Evolutionary conservation across 176 grass and related monocot species (phyloP).

Genomic region (Cymbopogon citratus): DNA sequence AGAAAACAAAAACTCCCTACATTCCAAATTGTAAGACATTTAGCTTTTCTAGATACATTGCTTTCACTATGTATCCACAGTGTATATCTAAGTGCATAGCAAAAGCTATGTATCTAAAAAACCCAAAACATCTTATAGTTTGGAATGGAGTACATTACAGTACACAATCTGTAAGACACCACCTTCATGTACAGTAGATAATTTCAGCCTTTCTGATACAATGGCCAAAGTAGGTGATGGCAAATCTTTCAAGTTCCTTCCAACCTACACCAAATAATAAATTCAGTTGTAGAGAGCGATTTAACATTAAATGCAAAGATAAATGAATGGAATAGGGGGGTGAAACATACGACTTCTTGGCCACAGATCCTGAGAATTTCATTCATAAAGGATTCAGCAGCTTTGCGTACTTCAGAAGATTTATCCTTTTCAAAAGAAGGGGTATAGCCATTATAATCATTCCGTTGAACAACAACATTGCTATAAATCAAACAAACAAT

Average conservation of each 20-base stretch:
- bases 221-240: constrained; percentile 75
- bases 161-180: constrained; percentile 35
- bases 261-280: constrained; percentile 40
- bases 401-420: constrained; percentile 97
- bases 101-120: not conserved
- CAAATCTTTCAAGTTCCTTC: constrained; percentile 87
- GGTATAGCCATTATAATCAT: constrained; percentile 14
- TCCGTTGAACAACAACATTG: constrained; percentile 4
- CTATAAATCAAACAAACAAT: constrained; percentile 1
- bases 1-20: not conserved
- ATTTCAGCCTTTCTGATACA: constrained; percentile 79
- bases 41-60: not conserved
- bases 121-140: not conserved
- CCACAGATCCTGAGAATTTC: constrained; percentile 85
- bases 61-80: not conserved
- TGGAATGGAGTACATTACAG: not conserved
- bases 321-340: not conserved
- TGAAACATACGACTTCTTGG: constrained; percentile 74
- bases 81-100: not conserved
- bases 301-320: not conserved
- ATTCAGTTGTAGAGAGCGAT: not conserved
- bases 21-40: not conserved
- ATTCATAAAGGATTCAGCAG: constrained; percentile 79
- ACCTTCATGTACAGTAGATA: constrained; percentile 76
- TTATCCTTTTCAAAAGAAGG: constrained; percentile 74